Percentiles rank a stretch among this genome's conserved stretches.
These are phyloP conservation scores for Microdochium nivale DNA, from an alignment of 2,329 filamentous ascomycete genomes.

Conservation along the genomic window DNA sequence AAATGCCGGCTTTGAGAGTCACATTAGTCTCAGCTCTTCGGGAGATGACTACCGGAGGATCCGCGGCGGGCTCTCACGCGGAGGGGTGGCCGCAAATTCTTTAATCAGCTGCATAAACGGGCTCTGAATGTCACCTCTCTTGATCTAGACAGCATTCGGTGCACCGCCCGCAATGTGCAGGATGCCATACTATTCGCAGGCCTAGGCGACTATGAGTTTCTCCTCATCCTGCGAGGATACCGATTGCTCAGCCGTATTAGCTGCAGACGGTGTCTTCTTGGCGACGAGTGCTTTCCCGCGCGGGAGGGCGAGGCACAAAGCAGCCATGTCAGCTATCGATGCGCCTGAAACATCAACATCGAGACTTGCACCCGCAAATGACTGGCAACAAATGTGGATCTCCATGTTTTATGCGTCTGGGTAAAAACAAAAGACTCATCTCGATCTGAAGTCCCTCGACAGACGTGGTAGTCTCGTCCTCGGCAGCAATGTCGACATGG, in stretches of 20 bases:
- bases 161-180: background rate
- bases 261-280: too few relatives aligned
- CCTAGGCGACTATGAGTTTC: background rate
- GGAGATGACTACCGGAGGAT: background rate
- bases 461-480: background rate
- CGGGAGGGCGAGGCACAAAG: too few relatives aligned
- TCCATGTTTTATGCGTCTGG: too few relatives aligned
- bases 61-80: background rate
- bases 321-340: too few relatives aligned
- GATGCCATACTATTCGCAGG: background rate
- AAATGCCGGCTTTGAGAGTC: too few relatives aligned
- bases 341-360: too few relatives aligned
- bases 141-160: background rate
- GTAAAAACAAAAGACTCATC: background rate
- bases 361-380: too few relatives aligned
- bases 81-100: background rate
- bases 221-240: background rate
- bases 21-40: too few relatives aligned
- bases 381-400: too few relatives aligned
- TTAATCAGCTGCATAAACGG: background rate
- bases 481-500: slow-evolving; percentile 2
- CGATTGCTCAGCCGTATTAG: too few relatives aligned
- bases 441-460: slow-evolving; percentile 1
- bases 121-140: background rate
- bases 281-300: too few relatives aligned